Percentiles rank a stretch among this genome's conserved stretches.
phyloP scores from a whole-genome alignment of 2,329 filamentous ascomycete species.

The Herpomyces periplanetae region DNA sequence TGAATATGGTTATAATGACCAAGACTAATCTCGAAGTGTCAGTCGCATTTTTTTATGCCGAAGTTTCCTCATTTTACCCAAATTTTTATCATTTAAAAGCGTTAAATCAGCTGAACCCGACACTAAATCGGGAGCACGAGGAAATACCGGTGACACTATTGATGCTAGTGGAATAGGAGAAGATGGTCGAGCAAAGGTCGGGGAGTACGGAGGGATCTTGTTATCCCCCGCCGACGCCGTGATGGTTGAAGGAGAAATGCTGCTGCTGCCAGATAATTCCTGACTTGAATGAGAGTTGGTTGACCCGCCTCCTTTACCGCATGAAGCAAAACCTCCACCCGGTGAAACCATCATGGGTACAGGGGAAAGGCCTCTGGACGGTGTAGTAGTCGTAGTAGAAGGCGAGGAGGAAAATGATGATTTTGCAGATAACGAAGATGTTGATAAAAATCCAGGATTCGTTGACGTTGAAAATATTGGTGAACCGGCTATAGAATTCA shows the following conservation, averaged over 20 bases:
- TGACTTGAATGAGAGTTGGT: slow-evolving; percentile 25
- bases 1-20: too few relatives aligned
- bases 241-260: too few relatives aligned
- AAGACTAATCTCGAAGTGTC: too few relatives aligned
- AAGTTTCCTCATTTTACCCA: too few relatives aligned
- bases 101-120: too few relatives aligned
- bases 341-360: too few relatives aligned
- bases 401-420: slow-evolving; percentile 12
- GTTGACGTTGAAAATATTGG: slow-evolving; percentile 8
- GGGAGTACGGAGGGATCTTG: slow-evolving; percentile 30
- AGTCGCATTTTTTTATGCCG: too few relatives aligned
- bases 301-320: too few relatives aligned
- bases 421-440: slow-evolving; percentile 7
- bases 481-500: slow-evolving; percentile 7
- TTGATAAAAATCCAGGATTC: slow-evolving; percentile 8
- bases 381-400: slow-evolving; percentile 23
- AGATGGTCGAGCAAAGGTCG: slow-evolving; percentile 16
- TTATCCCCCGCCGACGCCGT: too few relatives aligned
- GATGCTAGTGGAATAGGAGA: slow-evolving; percentile 29
- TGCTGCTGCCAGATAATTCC: slow-evolving; percentile 21
- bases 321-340: too few relatives aligned
- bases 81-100: too few relatives aligned
- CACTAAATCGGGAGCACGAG: slow-evolving; percentile 27
- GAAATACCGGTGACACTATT: slow-evolving; percentile 29
- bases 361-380: slow-evolving; percentile 22